Conservation (phyloP, 495 filamentous ascomycete species). For the Xylaria nigripes region DNA sequence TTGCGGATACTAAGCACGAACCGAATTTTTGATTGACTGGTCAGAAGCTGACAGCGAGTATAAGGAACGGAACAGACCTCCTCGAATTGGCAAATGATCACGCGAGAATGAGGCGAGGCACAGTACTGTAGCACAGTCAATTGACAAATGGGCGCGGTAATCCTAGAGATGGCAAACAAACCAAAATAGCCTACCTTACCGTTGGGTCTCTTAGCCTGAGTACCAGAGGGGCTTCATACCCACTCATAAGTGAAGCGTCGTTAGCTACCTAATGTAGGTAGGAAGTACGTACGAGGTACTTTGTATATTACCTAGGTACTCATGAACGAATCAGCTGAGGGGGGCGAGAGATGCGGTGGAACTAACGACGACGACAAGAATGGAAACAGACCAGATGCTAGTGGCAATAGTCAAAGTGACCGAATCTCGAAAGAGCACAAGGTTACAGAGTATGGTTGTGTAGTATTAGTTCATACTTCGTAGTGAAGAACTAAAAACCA, state of each 20-base stretch:
- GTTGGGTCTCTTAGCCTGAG: neutral
- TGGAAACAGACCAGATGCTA: neutral
- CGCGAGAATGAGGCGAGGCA: neutral
- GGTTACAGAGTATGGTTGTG: neutral
- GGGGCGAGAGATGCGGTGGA: slow-evolving; percentile 2
- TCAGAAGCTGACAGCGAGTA: slow-evolving; percentile 4
- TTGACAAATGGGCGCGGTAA: neutral
- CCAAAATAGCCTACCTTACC: neutral
- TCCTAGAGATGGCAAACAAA: neutral
- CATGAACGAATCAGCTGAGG: slow-evolving; percentile 5
- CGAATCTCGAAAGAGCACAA: neutral
- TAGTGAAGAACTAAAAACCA: too few relatives aligned
- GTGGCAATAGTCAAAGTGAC: neutral
- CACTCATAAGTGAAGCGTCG: neutral
- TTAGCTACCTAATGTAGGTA: neutral
- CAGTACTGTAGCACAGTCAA: neutral
- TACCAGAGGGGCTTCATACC: neutral
- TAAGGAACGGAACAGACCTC: neutral
- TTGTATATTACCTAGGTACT: too few relatives aligned
- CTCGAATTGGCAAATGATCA: neutral
- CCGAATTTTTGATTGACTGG: slow-evolving; percentile 3
- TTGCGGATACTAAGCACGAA: slow-evolving; percentile 3
- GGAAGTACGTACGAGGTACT: too few relatives aligned
- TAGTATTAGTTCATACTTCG: too few relatives aligned
- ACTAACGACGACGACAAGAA: neutral